Evolutionary conservation across 1,284 basidiomycete genomes (phyloP), one percentile per base, ranked within the genome.

Genomic region (Peniophora sp.): DNA sequence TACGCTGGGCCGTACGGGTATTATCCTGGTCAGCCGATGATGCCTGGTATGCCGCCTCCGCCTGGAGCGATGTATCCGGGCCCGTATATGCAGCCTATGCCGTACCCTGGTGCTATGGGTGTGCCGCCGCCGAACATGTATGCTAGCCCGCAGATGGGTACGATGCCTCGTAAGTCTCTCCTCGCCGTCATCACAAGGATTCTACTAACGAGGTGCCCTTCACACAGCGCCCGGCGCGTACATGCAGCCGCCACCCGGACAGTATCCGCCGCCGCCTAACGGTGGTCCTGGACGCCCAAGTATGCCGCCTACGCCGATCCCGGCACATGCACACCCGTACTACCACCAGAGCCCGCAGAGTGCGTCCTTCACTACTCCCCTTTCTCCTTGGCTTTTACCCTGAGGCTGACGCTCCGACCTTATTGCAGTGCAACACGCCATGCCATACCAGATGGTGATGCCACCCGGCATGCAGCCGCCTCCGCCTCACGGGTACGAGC

Each of bases 401-500:
- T n/a, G n/a, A n/a, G n/a, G n/a, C n/a, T n/a, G n/a, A n/a, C n/a
- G n/a, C n/a, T n/a, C n/a, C n/a, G n/a, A n/a, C n/a, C n/a, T n/a
- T 47, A 52, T 51, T 57, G 52, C 64, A 90, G 89, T 91, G 64
- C 82, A 81, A 67, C 89, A 90, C 59, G 86, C 88, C 44, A 78
- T 88, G 55, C 85, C 86, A 36, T 91, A 90, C 65, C 84, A 77
- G 16, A 87, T 88, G 84, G 90, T 91, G 86, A 89, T 90, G 83
- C 84, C 81, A 45, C 85, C 85, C 52, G 85, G 83, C 45, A 32
- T 32, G 27, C 81, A 79, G 19, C 77, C 73, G 47, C 73, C 69
- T 45, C 81, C 82, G 34, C 84, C 81, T 45, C 86, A 87, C 62
- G 77, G 75, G 36, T 89, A 89, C 65, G 85, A 89, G 47, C 77